These are phyloP conservation scores for Talaromyces sp. DNA, from an alignment of 2,329 filamentous ascomycete species.

Conservation along the genomic window DNA sequence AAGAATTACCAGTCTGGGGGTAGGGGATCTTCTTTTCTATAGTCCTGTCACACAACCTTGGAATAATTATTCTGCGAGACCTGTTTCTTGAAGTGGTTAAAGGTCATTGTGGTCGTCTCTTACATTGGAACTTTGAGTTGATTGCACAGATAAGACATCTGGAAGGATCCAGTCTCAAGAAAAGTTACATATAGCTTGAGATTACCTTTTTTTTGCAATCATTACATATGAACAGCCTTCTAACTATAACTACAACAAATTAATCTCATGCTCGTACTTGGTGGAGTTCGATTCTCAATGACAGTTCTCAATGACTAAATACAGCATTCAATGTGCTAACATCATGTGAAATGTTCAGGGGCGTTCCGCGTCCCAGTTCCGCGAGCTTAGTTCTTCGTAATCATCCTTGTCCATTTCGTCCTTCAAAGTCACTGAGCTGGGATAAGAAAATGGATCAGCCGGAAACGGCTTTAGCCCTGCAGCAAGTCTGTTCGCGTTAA, in stretches of 20 bases:
- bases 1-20: not conserved
- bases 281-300: not conserved
- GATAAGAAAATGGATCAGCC: not conserved
- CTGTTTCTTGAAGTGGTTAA: too few relatives aligned
- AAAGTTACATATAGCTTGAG: too few relatives aligned
- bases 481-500: not conserved
- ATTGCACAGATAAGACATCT: too few relatives aligned
- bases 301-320: not conserved
- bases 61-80: too few relatives aligned
- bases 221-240: too few relatives aligned
- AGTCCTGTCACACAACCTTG: not conserved
- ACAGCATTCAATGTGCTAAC: not conserved
- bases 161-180: too few relatives aligned
- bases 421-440: not conserved
- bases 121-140: too few relatives aligned
- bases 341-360: not conserved
- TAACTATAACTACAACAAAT: too few relatives aligned
- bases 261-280: too few relatives aligned
- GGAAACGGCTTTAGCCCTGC: not conserved
- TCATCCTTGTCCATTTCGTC: not conserved
- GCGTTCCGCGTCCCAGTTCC: not conserved
- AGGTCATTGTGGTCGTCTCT: too few relatives aligned
- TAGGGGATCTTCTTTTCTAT: not conserved
- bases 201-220: too few relatives aligned
- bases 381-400: not conserved